phyloP scores from a whole-genome alignment of 1,284 basidiomycete species.

The Volvariella surrecta region DNA sequence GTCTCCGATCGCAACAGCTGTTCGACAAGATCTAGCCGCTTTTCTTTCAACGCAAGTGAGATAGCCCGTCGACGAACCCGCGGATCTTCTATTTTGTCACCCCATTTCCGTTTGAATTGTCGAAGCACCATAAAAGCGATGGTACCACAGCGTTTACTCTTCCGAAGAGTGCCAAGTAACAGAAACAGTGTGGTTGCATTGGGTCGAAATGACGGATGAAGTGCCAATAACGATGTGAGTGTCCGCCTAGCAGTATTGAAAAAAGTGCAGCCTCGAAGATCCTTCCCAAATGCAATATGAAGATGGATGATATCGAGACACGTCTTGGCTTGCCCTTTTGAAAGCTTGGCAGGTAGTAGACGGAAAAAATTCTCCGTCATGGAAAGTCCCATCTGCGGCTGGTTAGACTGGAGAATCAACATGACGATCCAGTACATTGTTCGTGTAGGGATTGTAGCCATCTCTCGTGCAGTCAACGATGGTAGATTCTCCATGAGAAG shows the following conservation, averaged over 20 bases:
- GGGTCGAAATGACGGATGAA: constrained; percentile 43
- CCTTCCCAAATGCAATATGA: constrained; percentile 25
- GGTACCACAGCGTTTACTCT: constrained; percentile 40
- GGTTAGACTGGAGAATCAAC: constrained; percentile 25
- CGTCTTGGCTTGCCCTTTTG: constrained; percentile 18
- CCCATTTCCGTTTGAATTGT: constrained; percentile 46
- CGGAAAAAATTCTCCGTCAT: constrained; percentile 35
- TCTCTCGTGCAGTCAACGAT: constrained; percentile 15
- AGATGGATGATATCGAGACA: constrained; percentile 41
- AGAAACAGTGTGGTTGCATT: constrained; percentile 54
- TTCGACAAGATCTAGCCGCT: constrained; percentile 40
- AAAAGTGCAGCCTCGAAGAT: constrained; percentile 25
- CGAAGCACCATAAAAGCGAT: constrained; percentile 36
- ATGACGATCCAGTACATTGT: constrained; percentile 27
- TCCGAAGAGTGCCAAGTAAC: constrained; percentile 42
- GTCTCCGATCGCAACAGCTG: constrained; percentile 23
- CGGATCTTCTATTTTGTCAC: constrained; percentile 40
- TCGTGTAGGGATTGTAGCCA: constrained; percentile 24
- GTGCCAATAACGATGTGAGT: constrained; percentile 32
- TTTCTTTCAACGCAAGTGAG: constrained; percentile 51
- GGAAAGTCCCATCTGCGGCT: constrained; percentile 25
- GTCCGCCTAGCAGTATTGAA: constrained; percentile 29
- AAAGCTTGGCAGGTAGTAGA: constrained; percentile 30
- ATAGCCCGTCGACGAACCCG: constrained; percentile 50
- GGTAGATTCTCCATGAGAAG: constrained; percentile 24